These are phyloP conservation scores for Termitomyces titanicus DNA, from an alignment of 768 basidiomycete species.

Conservation along the genomic window DNA sequence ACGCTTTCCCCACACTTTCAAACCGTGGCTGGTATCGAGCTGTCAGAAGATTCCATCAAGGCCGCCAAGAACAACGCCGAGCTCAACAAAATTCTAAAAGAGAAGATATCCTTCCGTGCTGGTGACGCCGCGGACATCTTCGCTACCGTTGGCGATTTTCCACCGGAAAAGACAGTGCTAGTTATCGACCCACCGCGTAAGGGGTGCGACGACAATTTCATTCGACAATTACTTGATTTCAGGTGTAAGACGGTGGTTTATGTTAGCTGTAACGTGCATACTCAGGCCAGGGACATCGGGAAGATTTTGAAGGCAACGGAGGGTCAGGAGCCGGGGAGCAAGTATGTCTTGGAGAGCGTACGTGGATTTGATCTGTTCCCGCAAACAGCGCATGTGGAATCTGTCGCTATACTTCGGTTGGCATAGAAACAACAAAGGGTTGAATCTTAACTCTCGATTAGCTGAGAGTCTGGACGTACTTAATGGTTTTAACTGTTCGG, in stretches of 20 bases:
- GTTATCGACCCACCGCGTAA: conserved; percentile 93
- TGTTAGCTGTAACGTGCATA: conserved; percentile 94
- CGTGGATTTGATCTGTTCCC: conserved; percentile 94
- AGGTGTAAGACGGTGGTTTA: conserved; percentile 72
- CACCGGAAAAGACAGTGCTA: conserved; percentile 60
- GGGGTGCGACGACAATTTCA: conserved; percentile 80
- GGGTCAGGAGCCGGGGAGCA: conserved; percentile 32
- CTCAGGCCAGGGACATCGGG: conserved; percentile 86
- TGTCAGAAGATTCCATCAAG: conserved; percentile 68
- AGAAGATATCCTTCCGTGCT: conserved; percentile 64
- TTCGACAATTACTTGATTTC: conserved; percentile 75
- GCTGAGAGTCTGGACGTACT: background rate
- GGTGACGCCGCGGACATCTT: conserved; percentile 92
- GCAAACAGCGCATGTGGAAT: conserved; percentile 93
- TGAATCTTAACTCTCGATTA: background rate
- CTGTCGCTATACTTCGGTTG: conserved; percentile 64
- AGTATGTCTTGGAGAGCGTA: conserved; percentile 79
- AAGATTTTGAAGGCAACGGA: conserved; percentile 51
- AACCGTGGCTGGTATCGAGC: conserved; percentile 85
- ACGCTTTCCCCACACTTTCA: conserved; percentile 72
- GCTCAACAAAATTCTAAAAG: conserved; percentile 54
- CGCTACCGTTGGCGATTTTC: conserved; percentile 58
- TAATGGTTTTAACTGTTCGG: background rate
- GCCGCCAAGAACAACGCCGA: conserved; percentile 63
- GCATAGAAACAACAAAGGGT: conserved; percentile 15